Base-by-base conservation (phyloP, 2,329 filamentous ascomycete genomes). In the Zymoseptoria brevis region DNA sequence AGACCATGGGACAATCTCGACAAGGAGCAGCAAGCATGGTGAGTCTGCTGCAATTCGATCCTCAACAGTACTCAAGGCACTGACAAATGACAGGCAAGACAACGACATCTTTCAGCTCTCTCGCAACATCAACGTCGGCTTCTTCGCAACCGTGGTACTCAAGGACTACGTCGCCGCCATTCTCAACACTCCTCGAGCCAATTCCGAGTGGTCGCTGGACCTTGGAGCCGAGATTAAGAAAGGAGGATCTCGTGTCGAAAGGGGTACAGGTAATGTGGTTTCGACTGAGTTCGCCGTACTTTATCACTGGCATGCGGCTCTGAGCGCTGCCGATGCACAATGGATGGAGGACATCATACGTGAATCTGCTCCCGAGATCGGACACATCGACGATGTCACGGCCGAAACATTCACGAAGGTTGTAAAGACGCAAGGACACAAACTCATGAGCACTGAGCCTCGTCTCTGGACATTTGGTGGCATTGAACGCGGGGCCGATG, bases 101-200 rank as follows among this genome's bases (percentile, higher is more conserved):
- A 74, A 79, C 54, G 77, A 80, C 57, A 72, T 79, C 58, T 80
- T 80, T 66, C 77, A 80, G 60, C 64, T 77, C 11, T 66, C 73
- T 13, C 72, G 77, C 50, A 78, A 78, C 61, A 78, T 79, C 64
- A 79, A 78, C 58, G 76, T 77, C 19, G 77, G 76, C 35, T 78
- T 76, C 65, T 79, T 78, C 66, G 76, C 75, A 1, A 72, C 75
- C 0, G 75, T 78, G 3, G 76, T 79, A 1, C 61, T 79, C 48
- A 75, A 74, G 56, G 77, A 79, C 61, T 79, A 79, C 60, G 77
- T 79, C 19, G 71, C 74, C 4, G 74, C 76, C n/a, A 79, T 79
- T 64, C 67, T 79, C 51, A 78, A 77, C 60, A 77, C 75, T 4
- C 74, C 75, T 1, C 70, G 76, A 50, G 75, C 76, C 19, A 74